Percentiles rank a stretch among this genome's conserved stretches.
Evolutionary conservation across 805 yeast species (phyloP).

Genomic region (Scheffersomyces stipitis): DNA sequence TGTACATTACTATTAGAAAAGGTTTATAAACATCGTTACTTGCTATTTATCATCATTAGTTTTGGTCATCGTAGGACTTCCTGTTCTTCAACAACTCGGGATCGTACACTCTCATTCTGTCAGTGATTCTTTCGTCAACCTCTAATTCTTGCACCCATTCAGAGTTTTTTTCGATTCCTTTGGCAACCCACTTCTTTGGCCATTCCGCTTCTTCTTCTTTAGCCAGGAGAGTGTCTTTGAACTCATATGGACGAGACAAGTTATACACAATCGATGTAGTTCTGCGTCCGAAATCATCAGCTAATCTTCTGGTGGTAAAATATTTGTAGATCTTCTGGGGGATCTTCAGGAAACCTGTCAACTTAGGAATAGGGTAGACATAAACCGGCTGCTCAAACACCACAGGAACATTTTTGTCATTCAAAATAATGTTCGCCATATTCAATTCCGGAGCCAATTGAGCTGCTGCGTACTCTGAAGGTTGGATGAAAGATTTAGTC

Average conservation of each 20-base stretch:
- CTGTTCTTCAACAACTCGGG: slow-evolving; percentile 4
- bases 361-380: slow-evolving; percentile 72
- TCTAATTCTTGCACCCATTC: slow-evolving; percentile 84
- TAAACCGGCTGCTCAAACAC: slow-evolving; percentile 75
- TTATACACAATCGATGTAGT: slow-evolving; percentile 55
- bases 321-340: slow-evolving; percentile 78
- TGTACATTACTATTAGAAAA: no score
- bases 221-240: slow-evolving; percentile 42
- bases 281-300: slow-evolving; percentile 59
- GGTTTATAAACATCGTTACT: no score
- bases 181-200: slow-evolving; percentile 82
- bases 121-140: slow-evolving; percentile 66
- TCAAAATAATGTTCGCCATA: slow-evolving; percentile 24
- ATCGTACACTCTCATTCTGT: slow-evolving; percentile 50
- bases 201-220: slow-evolving; percentile 76
- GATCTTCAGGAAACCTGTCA: slow-evolving; percentile 74
- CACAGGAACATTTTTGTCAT: slow-evolving; percentile 49
- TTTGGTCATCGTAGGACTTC: no score
- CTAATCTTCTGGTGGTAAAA: slow-evolving; percentile 70
- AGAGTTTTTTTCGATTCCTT: slow-evolving; percentile 69
- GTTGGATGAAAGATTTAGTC: slow-evolving; percentile 62
- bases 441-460: slow-evolving; percentile 62
- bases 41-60: no score
- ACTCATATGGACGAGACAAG: slow-evolving; percentile 53
- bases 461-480: slow-evolving; percentile 56